Evolutionary conservation across 1,284 basidiomycete species (phyloP).

Genomic region (Coniferiporia weirii): DNA sequence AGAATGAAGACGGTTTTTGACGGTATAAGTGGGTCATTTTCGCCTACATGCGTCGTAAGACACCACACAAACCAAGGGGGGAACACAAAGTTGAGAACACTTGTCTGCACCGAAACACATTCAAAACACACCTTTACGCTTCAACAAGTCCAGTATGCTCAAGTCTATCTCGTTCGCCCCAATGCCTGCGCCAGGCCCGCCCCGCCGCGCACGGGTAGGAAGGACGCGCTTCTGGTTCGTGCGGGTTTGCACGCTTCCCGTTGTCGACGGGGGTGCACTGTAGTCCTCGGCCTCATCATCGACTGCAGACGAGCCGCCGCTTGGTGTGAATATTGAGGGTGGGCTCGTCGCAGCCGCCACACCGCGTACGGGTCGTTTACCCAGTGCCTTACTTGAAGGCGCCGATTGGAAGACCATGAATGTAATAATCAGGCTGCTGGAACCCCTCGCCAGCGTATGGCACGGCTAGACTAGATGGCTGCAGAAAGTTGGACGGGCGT

Average conservation of each 20-base stretch:
- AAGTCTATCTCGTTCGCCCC: conserved; percentile 73
- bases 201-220: conserved; percentile 72
- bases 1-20: conserved; percentile 58
- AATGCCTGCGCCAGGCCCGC: conserved; percentile 59
- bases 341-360: background rate
- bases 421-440: background rate
- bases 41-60: conserved; percentile 40
- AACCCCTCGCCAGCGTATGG: background rate
- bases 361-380: conserved; percentile 12
- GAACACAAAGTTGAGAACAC: background rate
- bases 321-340: conserved; percentile 1
- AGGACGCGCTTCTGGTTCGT: conserved; percentile 55
- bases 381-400: conserved; percentile 14
- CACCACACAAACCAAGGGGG: conserved; percentile 5
- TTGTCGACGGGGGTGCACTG: background rate
- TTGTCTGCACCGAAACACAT: conserved; percentile 19
- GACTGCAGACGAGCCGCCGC: background rate
- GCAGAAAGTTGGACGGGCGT: background rate
- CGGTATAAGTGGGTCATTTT: conserved; percentile 67
- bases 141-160: conserved; percentile 79
- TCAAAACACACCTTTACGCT: conserved; percentile 55
- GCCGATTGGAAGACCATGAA: conserved; percentile 2
- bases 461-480: background rate
- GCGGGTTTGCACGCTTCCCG: background rate
- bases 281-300: conserved; percentile 5